Evolutionary conservation across 345 rosid species (phyloP).

Genomic region (Sonneratia alba): DNA sequence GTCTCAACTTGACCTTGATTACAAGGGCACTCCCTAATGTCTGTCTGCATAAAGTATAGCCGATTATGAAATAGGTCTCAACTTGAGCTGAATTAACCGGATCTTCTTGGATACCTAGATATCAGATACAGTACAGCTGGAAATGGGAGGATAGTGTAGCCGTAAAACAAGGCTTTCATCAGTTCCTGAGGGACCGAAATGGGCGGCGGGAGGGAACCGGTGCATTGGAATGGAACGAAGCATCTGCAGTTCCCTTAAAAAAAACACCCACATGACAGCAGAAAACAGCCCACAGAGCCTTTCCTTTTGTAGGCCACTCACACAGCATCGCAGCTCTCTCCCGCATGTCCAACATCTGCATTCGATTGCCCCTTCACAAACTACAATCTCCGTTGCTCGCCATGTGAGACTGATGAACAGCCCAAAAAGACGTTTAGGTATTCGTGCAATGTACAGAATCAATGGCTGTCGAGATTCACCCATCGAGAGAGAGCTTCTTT

Average conservation of each 20-base stretch:
- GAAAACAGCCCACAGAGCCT: neutral
- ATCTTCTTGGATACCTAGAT: too few species aligned
- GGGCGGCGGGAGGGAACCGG: neutral
- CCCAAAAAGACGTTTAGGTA: too few species aligned
- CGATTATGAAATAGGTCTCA: too few species aligned
- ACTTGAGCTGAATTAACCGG: too few species aligned
- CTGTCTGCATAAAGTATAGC: too few species aligned
- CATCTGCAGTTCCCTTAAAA: neutral
- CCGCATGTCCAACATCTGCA: neutral
- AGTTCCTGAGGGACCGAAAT: neutral
- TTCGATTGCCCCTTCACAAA: neutral
- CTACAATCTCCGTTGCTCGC: neutral
- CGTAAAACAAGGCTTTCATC: neutral
- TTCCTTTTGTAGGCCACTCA: conserved; percentile 1
- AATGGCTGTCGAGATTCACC: neutral
- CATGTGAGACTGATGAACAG: neutral
- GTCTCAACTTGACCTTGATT: too few species aligned
- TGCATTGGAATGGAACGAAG: neutral
- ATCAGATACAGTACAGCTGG: too few species aligned
- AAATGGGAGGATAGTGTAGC: neutral
- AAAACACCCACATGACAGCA: too few species aligned
- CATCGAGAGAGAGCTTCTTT: neutral
- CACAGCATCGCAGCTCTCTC: neutral
- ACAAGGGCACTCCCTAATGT: too few species aligned
- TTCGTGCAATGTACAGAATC: neutral